These are phyloP conservation scores for Beta lomatogona DNA, from an alignment of 179 eudicot species.

Conservation along the genomic window DNA sequence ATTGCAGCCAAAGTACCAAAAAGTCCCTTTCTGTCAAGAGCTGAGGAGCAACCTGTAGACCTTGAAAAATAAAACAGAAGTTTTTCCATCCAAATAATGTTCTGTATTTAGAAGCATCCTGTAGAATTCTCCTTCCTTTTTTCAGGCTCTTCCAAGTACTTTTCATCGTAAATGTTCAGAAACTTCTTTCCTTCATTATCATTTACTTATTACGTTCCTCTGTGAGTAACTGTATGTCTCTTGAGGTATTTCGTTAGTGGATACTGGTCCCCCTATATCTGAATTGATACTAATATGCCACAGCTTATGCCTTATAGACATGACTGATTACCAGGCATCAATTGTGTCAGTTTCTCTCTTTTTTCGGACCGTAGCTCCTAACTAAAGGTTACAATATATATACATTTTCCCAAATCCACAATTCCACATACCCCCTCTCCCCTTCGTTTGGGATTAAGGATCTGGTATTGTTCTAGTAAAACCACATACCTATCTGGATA, in stretches of 20 bases:
- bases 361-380: not conserved
- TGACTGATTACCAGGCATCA: not conserved
- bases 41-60: not conserved
- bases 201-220: not conserved
- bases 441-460: not conserved
- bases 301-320: not conserved
- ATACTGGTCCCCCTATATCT: not conserved
- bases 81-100: not conserved
- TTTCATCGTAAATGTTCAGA: not conserved
- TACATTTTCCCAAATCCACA: not conserved
- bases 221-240: not conserved
- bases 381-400: not conserved
- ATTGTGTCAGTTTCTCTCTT: not conserved
- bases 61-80: no score
- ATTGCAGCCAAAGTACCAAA: no score
- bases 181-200: not conserved
- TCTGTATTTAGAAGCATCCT: not conserved
- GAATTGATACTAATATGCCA: not conserved
- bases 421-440: not conserved
- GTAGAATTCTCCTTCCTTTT: not conserved
- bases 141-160: not conserved
- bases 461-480: not conserved
- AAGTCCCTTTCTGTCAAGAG: no score
- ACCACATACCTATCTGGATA: not conserved
- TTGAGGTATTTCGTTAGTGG: not conserved